phyloP scores from a whole-genome alignment of 805 yeast genomes.

The Candida dajiaensis region DNA sequence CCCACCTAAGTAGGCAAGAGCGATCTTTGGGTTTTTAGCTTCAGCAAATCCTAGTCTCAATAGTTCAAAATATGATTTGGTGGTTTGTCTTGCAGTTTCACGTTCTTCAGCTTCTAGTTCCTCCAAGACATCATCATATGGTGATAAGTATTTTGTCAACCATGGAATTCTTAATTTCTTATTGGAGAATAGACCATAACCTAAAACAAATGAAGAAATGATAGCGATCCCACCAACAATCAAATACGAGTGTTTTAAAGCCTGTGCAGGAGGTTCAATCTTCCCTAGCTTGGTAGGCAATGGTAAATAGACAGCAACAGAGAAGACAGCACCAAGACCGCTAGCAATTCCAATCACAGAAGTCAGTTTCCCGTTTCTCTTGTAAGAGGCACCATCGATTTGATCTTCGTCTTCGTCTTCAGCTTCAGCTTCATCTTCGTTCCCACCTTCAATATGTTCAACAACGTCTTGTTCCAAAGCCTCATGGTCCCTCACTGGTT shows the following conservation, averaged over 20 bases:
- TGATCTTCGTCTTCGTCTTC: constrained; percentile 8
- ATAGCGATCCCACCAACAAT: constrained; percentile 41
- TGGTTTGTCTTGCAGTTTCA: constrained; percentile 8
- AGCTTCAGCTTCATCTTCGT: background rate
- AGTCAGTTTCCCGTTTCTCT: constrained; percentile 48
- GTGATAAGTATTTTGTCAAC: constrained; percentile 18
- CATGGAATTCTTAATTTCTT: constrained; percentile 24
- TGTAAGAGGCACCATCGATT: constrained; percentile 8
- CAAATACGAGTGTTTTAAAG: constrained; percentile 43
- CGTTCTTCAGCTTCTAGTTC: constrained; percentile 26
- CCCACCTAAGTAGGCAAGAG: constrained; percentile 54
- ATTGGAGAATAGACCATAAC: constrained; percentile 41
- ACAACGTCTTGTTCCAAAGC: background rate
- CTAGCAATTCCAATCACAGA: constrained; percentile 58
- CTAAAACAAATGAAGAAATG: constrained; percentile 32
- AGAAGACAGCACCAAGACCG: constrained; percentile 63
- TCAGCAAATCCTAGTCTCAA: constrained; percentile 42
- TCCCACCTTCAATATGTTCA: background rate
- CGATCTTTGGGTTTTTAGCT: constrained; percentile 42
- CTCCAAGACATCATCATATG: constrained; percentile 28
- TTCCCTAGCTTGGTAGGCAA: constrained; percentile 47
- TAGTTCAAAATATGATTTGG: constrained; percentile 32
- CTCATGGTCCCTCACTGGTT: constrained; percentile 4
- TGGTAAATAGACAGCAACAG: constrained; percentile 50
- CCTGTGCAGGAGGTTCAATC: constrained; percentile 33